Conservation (phyloP, 345 rosid genomes). For the Hibiscus syriacus region DNA sequence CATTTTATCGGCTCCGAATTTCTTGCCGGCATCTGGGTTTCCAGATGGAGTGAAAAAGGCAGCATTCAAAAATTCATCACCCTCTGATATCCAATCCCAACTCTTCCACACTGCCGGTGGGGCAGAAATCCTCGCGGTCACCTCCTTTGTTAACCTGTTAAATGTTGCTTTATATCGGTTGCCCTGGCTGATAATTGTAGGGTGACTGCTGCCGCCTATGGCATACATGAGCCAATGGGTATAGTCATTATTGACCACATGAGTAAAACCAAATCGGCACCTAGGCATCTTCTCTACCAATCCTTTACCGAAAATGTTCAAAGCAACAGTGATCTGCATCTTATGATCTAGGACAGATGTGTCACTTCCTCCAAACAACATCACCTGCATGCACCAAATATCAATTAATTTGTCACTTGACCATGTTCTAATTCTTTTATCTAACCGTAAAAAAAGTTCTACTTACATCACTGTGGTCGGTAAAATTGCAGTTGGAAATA, state of each 20-base stretch:
- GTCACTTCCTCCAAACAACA: not conserved
- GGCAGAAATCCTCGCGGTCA: not conserved
- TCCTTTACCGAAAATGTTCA: not conserved
- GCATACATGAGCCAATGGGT: not conserved
- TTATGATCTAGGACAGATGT: not conserved
- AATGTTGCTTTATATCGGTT: no score
- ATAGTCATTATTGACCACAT: not conserved
- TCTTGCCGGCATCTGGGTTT: not conserved
- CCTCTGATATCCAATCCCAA: not conserved
- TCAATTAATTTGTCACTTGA: no score
- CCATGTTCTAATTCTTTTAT: no score
- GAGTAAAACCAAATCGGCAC: not conserved
- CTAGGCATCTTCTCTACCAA: not conserved
- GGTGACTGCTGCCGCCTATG: not conserved
- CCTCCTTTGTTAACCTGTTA: not conserved
- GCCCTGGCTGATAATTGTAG: not conserved
- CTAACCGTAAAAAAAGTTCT: not conserved
- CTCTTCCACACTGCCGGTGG: not conserved
- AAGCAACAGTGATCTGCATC: not conserved
- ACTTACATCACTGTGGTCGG: slow-evolving; percentile 62
- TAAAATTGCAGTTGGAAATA: slow-evolving; percentile 72
- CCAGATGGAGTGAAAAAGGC: not conserved
- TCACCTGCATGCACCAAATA: not conserved
- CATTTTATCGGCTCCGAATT: not conserved
- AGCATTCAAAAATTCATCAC: not conserved